Conservation (phyloP, 2,329 filamentous ascomycete genomes). For the Gnomoniopsis smithogilvyi region DNA sequence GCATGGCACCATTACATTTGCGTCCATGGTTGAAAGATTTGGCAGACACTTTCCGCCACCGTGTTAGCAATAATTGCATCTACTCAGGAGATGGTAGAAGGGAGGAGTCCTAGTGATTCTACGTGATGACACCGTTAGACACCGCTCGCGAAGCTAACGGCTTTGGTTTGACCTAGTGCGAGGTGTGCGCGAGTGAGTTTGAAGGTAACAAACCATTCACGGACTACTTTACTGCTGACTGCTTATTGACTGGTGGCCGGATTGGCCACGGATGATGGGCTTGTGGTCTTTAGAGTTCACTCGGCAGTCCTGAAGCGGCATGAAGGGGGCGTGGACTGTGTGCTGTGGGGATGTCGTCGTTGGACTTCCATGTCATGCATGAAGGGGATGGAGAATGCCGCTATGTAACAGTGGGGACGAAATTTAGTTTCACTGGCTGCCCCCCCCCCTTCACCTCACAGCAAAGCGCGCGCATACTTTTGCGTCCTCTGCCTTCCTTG, state of each 20-base stretch:
- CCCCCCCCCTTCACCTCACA: neutral
- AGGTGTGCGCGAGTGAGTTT: no score
- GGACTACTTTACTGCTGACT: no score
- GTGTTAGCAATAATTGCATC: neutral
- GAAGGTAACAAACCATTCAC: no score
- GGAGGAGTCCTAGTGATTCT: no score
- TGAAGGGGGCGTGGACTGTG: neutral
- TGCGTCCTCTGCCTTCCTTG: neutral
- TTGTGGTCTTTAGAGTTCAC: neutral
- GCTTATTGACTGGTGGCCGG: no score
- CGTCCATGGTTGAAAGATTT: neutral
- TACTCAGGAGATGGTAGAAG: no score
- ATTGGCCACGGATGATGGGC: no score
- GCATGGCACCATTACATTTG: neutral
- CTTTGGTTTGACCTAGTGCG: no score
- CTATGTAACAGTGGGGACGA: slow-evolving; percentile 12
- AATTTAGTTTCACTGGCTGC: neutral
- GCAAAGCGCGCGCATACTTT: neutral
- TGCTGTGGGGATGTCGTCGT: slow-evolving; percentile 1
- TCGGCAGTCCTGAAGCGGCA: neutral
- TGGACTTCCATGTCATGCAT: slow-evolving; percentile 15
- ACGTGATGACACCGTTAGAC: no score
- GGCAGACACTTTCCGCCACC: neutral
- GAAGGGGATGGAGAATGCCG: slow-evolving; percentile 1
- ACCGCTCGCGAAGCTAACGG: no score